Conservation (phyloP, 176 grass and related monocot genomes). For the Miscanthus lutarioriparius region DNA sequence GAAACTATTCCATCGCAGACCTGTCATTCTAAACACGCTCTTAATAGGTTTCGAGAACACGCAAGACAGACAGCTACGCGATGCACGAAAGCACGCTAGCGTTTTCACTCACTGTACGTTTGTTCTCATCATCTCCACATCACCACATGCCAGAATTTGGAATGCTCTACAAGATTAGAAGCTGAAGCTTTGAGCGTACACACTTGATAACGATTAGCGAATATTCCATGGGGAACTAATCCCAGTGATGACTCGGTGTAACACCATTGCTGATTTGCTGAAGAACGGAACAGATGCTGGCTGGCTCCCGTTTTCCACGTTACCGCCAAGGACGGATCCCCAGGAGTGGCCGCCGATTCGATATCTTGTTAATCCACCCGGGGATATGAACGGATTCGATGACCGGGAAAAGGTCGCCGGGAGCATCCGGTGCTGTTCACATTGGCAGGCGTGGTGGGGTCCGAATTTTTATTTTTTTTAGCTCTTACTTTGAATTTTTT, state of each 20-base stretch:
- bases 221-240: background rate
- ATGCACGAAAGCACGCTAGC: background rate
- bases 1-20: background rate
- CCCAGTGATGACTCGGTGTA: background rate
- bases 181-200: background rate
- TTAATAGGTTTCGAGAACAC: background rate
- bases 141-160: background rate
- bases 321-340: background rate
- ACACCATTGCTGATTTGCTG: background rate
- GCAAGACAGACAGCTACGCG: background rate
- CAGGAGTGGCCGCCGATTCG: background rate
- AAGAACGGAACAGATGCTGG: slow-evolving; percentile 21
- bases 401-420: background rate
- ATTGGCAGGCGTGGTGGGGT: background rate
- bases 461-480: too few relatives aligned
- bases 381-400: slow-evolving; percentile 17
- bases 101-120: background rate
- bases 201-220: background rate
- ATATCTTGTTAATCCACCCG: background rate
- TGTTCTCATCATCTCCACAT: background rate
- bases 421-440: slow-evolving; percentile 38
- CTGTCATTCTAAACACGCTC: background rate
- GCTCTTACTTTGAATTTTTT: too few relatives aligned
- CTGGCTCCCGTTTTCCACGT: background rate
- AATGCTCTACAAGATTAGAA: background rate